Evolutionary conservation across 768 basidiomycete species (phyloP), one percentile per base, ranked within the genome.

Genomic region (Lactifluus pinguis): DNA sequence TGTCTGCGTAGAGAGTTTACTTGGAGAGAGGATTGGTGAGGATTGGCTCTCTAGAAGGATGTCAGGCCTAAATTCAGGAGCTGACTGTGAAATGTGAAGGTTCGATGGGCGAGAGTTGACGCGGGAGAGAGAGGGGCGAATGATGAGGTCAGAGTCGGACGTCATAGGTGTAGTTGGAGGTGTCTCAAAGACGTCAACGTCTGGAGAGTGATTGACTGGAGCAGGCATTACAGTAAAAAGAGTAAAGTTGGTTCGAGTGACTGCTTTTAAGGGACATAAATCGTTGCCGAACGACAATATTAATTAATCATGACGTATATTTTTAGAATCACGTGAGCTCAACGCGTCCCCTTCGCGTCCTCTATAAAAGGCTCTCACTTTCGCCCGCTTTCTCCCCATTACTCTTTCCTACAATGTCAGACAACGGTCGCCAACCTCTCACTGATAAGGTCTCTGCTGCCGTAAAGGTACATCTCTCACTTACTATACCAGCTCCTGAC

Each of bases 161-260:
- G 65, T 57, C 57, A 61, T 65, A 29, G 78, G 78, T 19, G 77
- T 76, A 15, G 72, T 71, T 8, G 79, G 78, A 29, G 78, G 78
- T 17, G 78, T 79, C 51, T 71, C 69, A 64, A 78, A 80, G 49
- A 69, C 71, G 57, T 80, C 77, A 53, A 64, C 54, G 59, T 78
- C 76, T 34, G 68, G 69, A 47, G 63, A 64, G 50, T 15, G 30
- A n/a, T 47, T 53, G 8, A 57, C 38, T 11, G 51, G 38, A 25
- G 50, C 45, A 6, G 47, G 60, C 63, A 64, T 64, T 34, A 9
- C n/a, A n/a, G n/a, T n/a, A 34, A 34, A 34, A 34, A 34, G 32
- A 34, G 3, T 9, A 34, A 34, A 34, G 32, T 34, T 34, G 32
- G 9, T 1, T 25, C 2, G 25, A 34, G 32, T 34, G 9, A 34